Evolutionary conservation across 768 basidiomycete species (phyloP), one percentile per base, ranked within the genome.

Genomic region (Suillus fuscotomentosus): DNA sequence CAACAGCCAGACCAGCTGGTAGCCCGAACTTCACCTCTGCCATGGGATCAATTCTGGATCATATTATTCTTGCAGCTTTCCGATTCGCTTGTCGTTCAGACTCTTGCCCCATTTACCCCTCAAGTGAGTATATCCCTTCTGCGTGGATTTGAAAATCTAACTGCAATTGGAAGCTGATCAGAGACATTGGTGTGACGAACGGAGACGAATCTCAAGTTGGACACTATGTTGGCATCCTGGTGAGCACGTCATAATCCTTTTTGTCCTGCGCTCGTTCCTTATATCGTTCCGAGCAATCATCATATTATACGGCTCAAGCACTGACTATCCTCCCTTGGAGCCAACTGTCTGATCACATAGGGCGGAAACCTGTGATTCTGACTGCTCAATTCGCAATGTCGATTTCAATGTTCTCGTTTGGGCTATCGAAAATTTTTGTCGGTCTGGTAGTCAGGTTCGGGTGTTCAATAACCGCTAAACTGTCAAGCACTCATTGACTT

Each of bases 41-140:
- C 89, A 27, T 84, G 81, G 83, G 78, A 78, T 64, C 89, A 90
- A 78, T 81, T 90, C 65, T 79, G 79, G 60, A 83, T 91, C 62
- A 78, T 90, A 3, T 73, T 91, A 63, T 79, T 89, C 69, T 79
- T 91, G 34, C 88, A 90, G 73, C 82, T 90, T 60, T 83, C 88
- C 60, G 89, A 91, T 71, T 89, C 90, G 3, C 75, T 91, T 67
- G 88, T 88, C 9, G 83, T 83, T 17, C 83, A 88, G 67, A 87
- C 90, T 63, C 89, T 91, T 64, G 86, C 83, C 63, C 89, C 90
- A 1, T 90, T 89, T 69, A 81, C 85, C 43, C 87, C 87, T 3
- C 84, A 89, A 77, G 87, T 86, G 67, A 38, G 82, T 61, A 34
- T 39, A 38, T 53, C 13, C 10, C 15, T 3, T 41, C 11, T 53